A percentile compares a stretch with the other conserved stretches of the same genome.
Evolutionary conservation across 176 grass and related monocot species (phyloP).

Genomic region (Thinopyrum elongatum): DNA sequence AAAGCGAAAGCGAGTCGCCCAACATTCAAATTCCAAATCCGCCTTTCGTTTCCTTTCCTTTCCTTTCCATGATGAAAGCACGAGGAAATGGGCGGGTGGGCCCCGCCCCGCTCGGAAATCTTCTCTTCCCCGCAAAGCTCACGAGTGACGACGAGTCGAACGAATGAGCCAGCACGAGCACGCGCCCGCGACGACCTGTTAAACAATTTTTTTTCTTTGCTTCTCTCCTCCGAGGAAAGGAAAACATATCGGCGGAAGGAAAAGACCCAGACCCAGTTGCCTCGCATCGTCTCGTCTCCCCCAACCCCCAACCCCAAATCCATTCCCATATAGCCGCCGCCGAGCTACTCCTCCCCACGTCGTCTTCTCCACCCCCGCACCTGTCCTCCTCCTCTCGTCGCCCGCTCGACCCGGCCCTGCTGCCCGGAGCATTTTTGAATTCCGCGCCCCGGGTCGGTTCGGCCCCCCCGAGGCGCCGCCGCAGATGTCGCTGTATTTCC

Average conservation of each 20-base stretch:
- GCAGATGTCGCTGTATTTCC: conserved; percentile 71
- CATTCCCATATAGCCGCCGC: not conserved
- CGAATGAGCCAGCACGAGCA: conserved; percentile 3
- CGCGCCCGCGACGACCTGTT: conserved; percentile 33
- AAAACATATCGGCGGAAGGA: conserved; percentile 32
- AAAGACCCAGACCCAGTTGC: not conserved
- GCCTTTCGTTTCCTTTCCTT: not conserved
- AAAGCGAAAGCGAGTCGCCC: not conserved
- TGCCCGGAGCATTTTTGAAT: not conserved
- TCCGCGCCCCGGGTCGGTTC: not conserved
- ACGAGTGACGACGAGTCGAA: not conserved
- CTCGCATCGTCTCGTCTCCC: not conserved
- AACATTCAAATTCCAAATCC: conserved; percentile 3
- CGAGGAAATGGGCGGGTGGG: not conserved
- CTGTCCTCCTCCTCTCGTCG: too few species aligned
- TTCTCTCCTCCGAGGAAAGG: not conserved
- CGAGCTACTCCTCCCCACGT: conserved; percentile 33
- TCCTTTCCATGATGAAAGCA: not conserved
- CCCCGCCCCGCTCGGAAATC: not conserved
- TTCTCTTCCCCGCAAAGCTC: not conserved
- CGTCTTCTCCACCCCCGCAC: not conserved
- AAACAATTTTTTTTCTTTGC: not conserved
- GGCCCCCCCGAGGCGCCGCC: not conserved
- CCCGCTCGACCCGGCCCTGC: not conserved
- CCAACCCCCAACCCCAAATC: not conserved